Conservation (phyloP, 148 eudicot species). For the Nepenthes gracilis region DNA sequence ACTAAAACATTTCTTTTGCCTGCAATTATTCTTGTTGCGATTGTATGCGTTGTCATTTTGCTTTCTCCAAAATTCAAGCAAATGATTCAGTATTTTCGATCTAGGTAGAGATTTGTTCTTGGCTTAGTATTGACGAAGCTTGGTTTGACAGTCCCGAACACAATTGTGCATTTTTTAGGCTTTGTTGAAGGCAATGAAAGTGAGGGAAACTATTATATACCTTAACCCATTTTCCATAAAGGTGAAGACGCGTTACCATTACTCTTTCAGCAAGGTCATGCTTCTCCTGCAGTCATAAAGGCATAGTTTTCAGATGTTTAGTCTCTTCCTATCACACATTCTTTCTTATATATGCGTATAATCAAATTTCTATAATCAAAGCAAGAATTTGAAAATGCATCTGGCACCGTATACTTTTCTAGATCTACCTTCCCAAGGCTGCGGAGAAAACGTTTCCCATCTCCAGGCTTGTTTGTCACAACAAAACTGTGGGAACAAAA, state of each 20-base stretch:
- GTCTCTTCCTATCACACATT: not conserved
- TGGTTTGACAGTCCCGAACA: no score
- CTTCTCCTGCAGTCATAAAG: conserved; percentile 43
- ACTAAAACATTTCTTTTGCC: no score
- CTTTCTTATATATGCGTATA: not conserved
- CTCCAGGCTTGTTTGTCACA: conserved; percentile 56
- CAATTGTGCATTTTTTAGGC: not conserved
- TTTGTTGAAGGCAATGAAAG: not conserved
- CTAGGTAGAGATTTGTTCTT: no score
- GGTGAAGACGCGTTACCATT: conserved; percentile 87
- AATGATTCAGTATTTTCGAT: no score
- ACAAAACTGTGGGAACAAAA: conserved; percentile 40
- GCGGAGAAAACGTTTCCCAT: conserved; percentile 75
- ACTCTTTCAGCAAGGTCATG: conserved; percentile 91
- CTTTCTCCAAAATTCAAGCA: no score
- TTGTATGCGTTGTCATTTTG: no score
- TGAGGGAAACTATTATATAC: conserved; percentile 15
- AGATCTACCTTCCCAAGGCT: conserved; percentile 53
- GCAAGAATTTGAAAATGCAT: not conserved
- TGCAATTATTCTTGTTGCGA: no score
- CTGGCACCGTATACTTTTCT: not conserved
- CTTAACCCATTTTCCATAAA: conserved; percentile 93
- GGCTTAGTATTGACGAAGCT: no score
- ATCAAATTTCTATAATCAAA: not conserved
- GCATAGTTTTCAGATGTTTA: not conserved